Evolutionary conservation across 2,329 filamentous ascomycete species (phyloP), one percentile per base, ranked within the genome.

Genomic region (Elsinoe fawcettii): DNA sequence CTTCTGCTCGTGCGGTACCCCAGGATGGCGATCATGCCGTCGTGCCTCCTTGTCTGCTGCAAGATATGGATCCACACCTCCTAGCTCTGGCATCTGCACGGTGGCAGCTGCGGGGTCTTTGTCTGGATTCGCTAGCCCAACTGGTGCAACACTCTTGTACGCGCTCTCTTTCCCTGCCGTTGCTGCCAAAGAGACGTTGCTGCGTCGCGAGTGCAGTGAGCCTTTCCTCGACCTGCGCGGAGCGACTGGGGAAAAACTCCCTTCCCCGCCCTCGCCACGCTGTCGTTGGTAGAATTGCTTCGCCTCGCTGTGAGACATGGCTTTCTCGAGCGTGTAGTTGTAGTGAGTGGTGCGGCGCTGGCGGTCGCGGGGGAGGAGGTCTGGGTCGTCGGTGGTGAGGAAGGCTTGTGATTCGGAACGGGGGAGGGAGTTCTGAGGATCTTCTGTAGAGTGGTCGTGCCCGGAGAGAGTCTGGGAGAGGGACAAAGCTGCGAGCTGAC

Each of bases 271-370:
- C 73, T 77, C 61, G 86, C 86, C 58, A 85, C 76, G 71, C 90
- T 88, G 90, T 63, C 88, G 81, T 74, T 96, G 92, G 71, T 96
- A 99, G 75, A 97, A 95, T 61, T 96, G 80, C 72, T 96, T 97
- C 59, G 92, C 89, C 70, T 99, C 93, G 23, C 88, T 86, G 71
- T 96, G 90, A 67, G 87, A 95, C 84, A 96, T 87, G 67, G 92
- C 88, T 66, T 93, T 95, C 73, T 99, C 93, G 55, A 89, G 88
- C 55, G 92, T 86, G 66, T 92, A 90, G 71, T 96, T 91, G 74
- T 95, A 96, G 69, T 90, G 95, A 18, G 91, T 88, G 7, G 90
- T 96, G 69, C 85, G 86, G 58, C 78, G 74, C 67, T 82, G 78
- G 66, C 75, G 77, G 65, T 79, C 77, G 64, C 77, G 68, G 41